phyloP scores from a whole-genome alignment of 2,329 filamentous ascomycete genomes.

The Paracorniculantispora psalliotae region DNA sequence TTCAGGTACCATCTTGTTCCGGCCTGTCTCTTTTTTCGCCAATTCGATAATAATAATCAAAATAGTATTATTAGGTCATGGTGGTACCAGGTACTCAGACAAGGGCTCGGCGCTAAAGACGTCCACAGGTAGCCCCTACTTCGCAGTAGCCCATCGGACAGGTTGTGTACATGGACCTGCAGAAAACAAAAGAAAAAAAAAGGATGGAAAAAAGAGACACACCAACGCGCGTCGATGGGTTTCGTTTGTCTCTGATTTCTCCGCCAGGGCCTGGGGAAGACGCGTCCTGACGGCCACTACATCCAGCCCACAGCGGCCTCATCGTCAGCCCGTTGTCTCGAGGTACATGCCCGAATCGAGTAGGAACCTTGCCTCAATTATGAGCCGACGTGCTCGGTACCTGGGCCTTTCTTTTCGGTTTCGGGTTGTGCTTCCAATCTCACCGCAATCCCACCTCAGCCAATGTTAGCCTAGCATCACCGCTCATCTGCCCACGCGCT shows the following conservation, averaged over 20 bases:
- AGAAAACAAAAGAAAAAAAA: background rate
- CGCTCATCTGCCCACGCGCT: too few species aligned
- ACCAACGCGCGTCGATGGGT: background rate
- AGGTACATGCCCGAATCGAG: background rate
- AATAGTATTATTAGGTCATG: background rate
- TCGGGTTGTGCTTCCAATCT: background rate
- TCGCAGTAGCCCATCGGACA: background rate
- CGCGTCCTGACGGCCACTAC: background rate
- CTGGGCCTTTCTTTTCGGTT: background rate
- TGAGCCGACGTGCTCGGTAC: background rate
- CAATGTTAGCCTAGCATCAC: background rate
- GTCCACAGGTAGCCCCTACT: background rate
- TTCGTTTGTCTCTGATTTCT: background rate
- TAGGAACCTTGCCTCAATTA: background rate
- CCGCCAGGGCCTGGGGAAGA: background rate
- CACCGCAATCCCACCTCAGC: background rate
- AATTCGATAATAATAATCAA: background rate
- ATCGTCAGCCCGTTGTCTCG: background rate
- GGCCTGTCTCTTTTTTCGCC: background rate
- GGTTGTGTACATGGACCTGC: constrained; percentile 2
- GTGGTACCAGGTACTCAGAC: background rate
- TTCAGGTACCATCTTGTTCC: constrained; percentile 1
- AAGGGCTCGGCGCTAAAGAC: background rate
- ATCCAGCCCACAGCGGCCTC: background rate
- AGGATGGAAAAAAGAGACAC: background rate